A percentile compares a stretch with the other conserved stretches of the same genome.
phyloP scores from a whole-genome alignment of 169 alveolate genomes.

The Babesia bovis region DNA sequence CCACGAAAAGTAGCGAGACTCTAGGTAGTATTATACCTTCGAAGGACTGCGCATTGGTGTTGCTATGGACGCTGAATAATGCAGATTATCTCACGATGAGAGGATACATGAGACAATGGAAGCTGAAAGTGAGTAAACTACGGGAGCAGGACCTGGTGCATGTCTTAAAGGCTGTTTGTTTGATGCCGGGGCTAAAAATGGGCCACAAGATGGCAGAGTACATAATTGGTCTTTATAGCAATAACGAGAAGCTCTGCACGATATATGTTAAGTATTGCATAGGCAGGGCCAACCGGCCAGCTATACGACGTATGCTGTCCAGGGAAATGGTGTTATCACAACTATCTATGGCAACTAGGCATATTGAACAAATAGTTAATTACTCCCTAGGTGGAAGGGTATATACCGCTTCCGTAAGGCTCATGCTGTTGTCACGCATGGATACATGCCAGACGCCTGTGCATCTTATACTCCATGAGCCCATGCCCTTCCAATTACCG shows the following conservation, averaged over 20 bases:
- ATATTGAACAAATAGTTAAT: neutral
- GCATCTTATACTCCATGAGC: neutral
- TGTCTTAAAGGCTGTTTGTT: neutral
- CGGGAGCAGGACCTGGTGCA: neutral
- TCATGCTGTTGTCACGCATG: constrained; percentile 16
- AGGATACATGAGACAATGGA: neutral
- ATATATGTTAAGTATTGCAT: neutral
- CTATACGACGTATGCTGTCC: constrained; percentile 1
- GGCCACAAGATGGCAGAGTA: constrained; percentile 18
- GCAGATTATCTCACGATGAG: neutral
- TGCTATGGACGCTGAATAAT: neutral
- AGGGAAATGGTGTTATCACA: neutral
- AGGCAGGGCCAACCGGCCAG: constrained; percentile 6
- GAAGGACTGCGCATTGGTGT: neutral
- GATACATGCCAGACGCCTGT: neutral
- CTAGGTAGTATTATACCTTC: constrained; percentile 10
- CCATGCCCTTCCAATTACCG: constrained; percentile 33
- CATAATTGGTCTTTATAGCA: constrained; percentile 2
- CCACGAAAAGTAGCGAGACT: too few species aligned
- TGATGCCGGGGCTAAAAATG: neutral
- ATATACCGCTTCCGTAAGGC: neutral
- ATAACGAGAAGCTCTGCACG: constrained; percentile 16
- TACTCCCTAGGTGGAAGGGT: neutral
- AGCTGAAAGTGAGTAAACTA: neutral
- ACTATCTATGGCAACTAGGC: constrained; percentile 17